A percentile compares a stretch with the other conserved stretches of the same genome.
Evolutionary conservation across 192 early-diverging fungal species (phyloP).

Genomic region (Coemansia sp.): DNA sequence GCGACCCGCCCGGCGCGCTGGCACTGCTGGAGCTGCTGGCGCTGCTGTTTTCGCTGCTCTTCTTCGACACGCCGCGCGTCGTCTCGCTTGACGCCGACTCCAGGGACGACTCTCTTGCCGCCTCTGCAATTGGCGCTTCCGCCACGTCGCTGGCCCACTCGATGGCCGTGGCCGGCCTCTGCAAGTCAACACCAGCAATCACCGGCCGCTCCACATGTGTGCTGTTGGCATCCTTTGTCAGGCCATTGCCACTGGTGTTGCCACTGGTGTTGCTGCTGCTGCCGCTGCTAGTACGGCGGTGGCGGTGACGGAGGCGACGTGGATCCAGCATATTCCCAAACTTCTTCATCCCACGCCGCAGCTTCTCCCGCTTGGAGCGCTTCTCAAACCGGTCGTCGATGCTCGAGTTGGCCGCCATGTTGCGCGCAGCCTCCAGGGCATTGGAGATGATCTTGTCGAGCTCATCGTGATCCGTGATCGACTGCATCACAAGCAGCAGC

Average conservation of each 20-base stretch:
- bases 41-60: not conserved
- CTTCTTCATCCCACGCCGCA: conserved; percentile 41
- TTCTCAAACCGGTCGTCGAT: conserved; percentile 48
- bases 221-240: not conserved
- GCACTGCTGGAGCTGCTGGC: not conserved
- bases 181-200: not conserved
- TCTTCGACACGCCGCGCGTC: conserved; percentile 9
- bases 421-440: conserved; percentile 24
- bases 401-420: conserved; percentile 8
- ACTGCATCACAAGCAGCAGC: conserved; percentile 44
- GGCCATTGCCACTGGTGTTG: not conserved
- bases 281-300: not conserved
- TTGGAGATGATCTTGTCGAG: conserved; percentile 23
- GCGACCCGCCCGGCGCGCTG: not conserved
- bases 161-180: conserved; percentile 9
- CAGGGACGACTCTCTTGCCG: not conserved
- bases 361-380: conserved; percentile 23
- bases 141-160: conserved; percentile 34
- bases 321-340: conserved; percentile 38
- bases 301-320: not conserved
- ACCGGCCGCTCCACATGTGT: not conserved
- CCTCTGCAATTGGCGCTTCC: not conserved
- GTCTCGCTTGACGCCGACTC: conserved; percentile 13
- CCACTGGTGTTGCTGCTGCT: not conserved
- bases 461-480: conserved; percentile 17